Evolutionary conservation across 2,329 filamentous ascomycete species (phyloP).

Genomic region (Aspergillus pseudoterreus): DNA sequence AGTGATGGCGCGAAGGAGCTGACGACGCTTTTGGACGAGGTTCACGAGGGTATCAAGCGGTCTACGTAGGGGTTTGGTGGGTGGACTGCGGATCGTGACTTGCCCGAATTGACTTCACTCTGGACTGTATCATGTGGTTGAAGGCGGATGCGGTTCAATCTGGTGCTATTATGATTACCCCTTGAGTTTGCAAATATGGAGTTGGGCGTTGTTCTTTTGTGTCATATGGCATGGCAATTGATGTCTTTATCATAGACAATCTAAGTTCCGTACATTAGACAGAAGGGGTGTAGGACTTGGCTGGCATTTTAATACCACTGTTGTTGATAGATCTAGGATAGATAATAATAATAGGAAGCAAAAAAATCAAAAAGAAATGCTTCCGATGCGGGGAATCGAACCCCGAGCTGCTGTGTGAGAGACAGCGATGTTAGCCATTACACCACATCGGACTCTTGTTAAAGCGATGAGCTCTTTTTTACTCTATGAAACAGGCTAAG

Average conservation of each 20-base stretch:
- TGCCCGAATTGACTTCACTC: too few relatives aligned
- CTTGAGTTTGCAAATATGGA: not conserved
- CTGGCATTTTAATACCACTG: too few relatives aligned
- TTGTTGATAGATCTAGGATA: too few relatives aligned
- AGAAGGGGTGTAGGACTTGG: not conserved
- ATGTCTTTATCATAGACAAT: too few relatives aligned
- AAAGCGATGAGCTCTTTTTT: too few relatives aligned
- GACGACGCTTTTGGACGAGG: slow-evolving; percentile 58
- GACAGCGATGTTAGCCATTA: slow-evolving; percentile 17
- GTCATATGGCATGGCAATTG: too few relatives aligned
- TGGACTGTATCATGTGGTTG: too few relatives aligned
- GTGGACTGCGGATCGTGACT: not conserved
- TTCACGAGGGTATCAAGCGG: slow-evolving; percentile 61
- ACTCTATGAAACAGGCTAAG: too few relatives aligned
- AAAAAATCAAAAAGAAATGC: not conserved
- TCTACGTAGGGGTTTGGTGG: not conserved
- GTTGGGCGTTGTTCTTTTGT: not conserved
- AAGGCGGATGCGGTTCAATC: not conserved
- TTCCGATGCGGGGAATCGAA: slow-evolving; percentile 18
- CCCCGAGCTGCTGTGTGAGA: slow-evolving; percentile 17
- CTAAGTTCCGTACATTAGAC: too few relatives aligned
- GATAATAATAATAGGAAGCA: too few relatives aligned
- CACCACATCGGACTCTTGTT: slow-evolving; percentile 13
- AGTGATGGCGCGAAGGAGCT: slow-evolving; percentile 49
- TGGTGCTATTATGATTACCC: not conserved